phyloP scores from a whole-genome alignment of 305 asterid genomes.

The Fraxinus sp. region DNA sequence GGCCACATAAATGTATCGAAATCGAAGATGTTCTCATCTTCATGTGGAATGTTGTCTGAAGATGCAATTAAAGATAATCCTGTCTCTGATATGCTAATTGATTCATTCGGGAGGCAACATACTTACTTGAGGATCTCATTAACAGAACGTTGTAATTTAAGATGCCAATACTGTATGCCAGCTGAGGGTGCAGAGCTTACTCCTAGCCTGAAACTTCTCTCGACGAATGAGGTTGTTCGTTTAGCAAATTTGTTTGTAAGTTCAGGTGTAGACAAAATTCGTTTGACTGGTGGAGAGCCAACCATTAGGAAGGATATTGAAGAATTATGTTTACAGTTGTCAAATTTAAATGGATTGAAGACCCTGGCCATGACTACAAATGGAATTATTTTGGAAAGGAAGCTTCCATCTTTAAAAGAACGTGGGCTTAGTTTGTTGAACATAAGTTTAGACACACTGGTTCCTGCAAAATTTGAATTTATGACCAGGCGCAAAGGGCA shows the following conservation, averaged over 20 bases:
- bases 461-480: conserved; percentile 92
- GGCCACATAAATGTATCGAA: conserved; percentile 32
- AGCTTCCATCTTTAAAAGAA: conserved; percentile 74
- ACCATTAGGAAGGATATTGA: conserved; percentile 84
- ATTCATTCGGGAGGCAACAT: conserved; percentile 88
- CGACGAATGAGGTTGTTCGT: conserved; percentile 67
- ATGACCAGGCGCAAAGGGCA: conserved; percentile 93
- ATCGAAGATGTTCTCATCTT: conserved; percentile 41
- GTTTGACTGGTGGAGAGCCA: conserved; percentile 98
- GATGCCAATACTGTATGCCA: conserved; percentile 98
- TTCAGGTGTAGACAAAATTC: conserved; percentile 82
- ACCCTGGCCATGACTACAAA: conserved; percentile 90
- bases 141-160: conserved; percentile 89
- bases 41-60: conserved; percentile 41
- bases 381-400: conserved; percentile 70
- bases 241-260: conserved; percentile 74
- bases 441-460: conserved; percentile 87
- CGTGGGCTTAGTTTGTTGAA: conserved; percentile 74
- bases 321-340: conserved; percentile 68
- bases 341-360: conserved; percentile 66
- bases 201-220: conserved; percentile 60
- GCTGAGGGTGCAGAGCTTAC: conserved; percentile 91
- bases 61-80: conserved; percentile 44
- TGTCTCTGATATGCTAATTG: conserved; percentile 67
- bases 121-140: conserved; percentile 88